A percentile compares a stretch with the other conserved stretches of the same genome.
Evolutionary conservation across 345 rosid species (phyloP).

Genomic region (Cochlearia excelsa): DNA sequence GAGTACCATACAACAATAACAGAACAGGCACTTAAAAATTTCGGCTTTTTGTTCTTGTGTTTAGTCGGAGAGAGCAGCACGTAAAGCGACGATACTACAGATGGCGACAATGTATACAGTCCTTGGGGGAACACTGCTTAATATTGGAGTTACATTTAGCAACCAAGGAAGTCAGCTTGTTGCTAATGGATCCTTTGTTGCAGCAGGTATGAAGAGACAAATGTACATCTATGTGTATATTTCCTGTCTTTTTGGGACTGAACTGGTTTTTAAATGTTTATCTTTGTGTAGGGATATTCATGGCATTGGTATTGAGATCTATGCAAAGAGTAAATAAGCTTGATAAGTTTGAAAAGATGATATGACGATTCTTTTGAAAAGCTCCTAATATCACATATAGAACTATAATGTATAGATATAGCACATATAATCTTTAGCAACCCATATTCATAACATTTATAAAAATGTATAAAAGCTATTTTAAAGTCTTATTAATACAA

Average conservation of each 20-base stretch:
- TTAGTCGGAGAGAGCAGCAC: conserved; percentile 91
- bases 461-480: conserved; percentile 25
- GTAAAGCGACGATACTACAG: conserved; percentile 76
- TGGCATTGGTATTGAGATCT: conserved; percentile 54
- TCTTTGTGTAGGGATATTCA: conserved; percentile 60
- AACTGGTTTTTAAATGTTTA: conserved; percentile 4
- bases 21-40: background rate
- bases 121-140: conserved; percentile 71
- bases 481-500: background rate
- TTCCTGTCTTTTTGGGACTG: background rate
- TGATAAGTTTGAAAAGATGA: conserved; percentile 92
- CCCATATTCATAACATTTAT: conserved; percentile 8
- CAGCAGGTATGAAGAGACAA: conserved; percentile 56
- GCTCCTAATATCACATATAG: conserved; percentile 13
- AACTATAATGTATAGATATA: conserved; percentile 30
- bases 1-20: background rate
- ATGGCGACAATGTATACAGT: conserved; percentile 94
- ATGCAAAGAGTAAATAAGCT: conserved; percentile 79
- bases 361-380: conserved; percentile 42
- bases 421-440: conserved; percentile 5
- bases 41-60: background rate
- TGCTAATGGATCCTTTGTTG: conserved; percentile 74
- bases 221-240: conserved; percentile 4
- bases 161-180: conserved; percentile 61
- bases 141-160: conserved; percentile 71